Evolutionary conservation across 768 basidiomycete species (phyloP).

Genomic region (Hemileccinum impolitum): DNA sequence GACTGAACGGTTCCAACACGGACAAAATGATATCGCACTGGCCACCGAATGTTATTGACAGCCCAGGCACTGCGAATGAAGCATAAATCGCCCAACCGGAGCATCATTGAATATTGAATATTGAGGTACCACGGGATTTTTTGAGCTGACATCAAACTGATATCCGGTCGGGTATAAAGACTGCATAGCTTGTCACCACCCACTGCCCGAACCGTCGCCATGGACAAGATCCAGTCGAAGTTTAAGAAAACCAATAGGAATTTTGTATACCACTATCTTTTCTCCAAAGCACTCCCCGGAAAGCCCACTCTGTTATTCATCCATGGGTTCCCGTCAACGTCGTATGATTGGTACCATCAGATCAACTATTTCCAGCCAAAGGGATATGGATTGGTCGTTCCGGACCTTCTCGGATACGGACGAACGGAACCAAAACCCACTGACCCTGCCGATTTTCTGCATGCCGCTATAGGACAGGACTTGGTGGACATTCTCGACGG

Average conservation of each 20-base stretch:
- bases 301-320: constrained; percentile 41
- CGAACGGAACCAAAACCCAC: constrained; percentile 41
- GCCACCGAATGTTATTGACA: too few species aligned
- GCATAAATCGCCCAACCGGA: too few species aligned
- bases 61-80: too few species aligned
- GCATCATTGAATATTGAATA: constrained; percentile 2
- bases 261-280: constrained; percentile 36
- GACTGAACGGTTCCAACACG: too few species aligned
- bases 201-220: constrained; percentile 4
- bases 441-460: constrained; percentile 26
- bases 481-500: constrained; percentile 38
- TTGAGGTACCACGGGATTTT: constrained; percentile 12
- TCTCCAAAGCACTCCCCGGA: constrained; percentile 18
- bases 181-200: neutral
- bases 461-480: constrained; percentile 29
- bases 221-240: constrained; percentile 25
- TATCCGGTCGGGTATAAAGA: constrained; percentile 15
- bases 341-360: constrained; percentile 42
- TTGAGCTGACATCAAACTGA: constrained; percentile 7
- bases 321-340: constrained; percentile 44
- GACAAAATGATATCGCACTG: too few species aligned
- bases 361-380: constrained; percentile 35
- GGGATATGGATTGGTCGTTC: constrained; percentile 44
- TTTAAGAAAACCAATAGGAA: constrained; percentile 36
- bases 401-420: constrained; percentile 48